Conservation (phyloP, 345 rosid species). For the Eucalyptus marginata region DNA sequence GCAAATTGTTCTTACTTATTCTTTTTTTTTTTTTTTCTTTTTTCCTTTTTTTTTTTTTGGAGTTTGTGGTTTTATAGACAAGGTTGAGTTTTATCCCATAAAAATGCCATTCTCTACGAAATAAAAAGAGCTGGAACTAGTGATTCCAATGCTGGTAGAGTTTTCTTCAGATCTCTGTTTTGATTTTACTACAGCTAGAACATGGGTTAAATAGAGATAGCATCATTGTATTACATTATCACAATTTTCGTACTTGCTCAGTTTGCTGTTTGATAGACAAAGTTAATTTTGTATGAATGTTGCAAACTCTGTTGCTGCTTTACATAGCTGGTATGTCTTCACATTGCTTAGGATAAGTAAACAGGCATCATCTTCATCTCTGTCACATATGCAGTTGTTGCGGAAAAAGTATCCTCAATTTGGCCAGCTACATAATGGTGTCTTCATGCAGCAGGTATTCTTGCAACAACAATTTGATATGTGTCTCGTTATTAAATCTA, state of each 20-base stretch:
- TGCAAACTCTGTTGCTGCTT: background rate
- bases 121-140: background rate
- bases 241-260: background rate
- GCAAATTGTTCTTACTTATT: background rate
- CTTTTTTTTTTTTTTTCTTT: background rate
- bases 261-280: background rate
- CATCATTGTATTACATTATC: background rate
- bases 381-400: conserved; percentile 42
- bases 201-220: background rate
- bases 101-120: background rate
- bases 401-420: conserved; percentile 94
- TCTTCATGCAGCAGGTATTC: conserved; percentile 90
- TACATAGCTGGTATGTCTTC: background rate
- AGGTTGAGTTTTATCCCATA: background rate
- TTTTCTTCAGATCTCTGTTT: background rate
- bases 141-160: background rate
- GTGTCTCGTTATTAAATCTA: background rate
- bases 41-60: background rate
- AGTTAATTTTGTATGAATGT: background rate
- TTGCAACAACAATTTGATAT: background rate
- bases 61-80: background rate
- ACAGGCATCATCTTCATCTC: background rate
- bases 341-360: background rate
- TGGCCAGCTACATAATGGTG: conserved; percentile 85
- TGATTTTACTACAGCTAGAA: background rate